Evolutionary conservation across 129 eudicot genomes (phyloP).

Genomic region (Helianthus tuberosus): DNA sequence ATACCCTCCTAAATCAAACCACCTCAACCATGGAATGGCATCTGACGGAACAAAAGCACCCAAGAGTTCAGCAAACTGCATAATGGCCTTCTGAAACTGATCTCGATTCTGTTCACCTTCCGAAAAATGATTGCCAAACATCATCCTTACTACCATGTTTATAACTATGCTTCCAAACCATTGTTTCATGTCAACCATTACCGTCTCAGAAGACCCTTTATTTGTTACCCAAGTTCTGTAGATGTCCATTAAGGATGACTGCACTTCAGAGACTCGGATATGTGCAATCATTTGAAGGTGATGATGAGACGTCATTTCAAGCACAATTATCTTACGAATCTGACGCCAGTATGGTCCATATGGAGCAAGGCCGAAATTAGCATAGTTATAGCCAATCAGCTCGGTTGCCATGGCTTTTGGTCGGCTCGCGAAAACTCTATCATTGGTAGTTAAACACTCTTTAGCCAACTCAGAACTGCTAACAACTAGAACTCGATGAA

Average conservation of each 20-base stretch:
- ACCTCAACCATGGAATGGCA: slow-evolving; percentile 20
- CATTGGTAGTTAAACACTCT: slow-evolving; percentile 37
- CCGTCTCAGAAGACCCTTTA: not conserved
- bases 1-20: slow-evolving; percentile 31
- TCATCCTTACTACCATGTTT: slow-evolving; percentile 18
- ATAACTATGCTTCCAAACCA: slow-evolving; percentile 7
- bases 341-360: slow-evolving; percentile 32
- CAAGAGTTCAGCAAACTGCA: not conserved
- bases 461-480: slow-evolving; percentile 15
- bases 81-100: slow-evolving; percentile 5
- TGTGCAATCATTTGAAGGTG: slow-evolving; percentile 7
- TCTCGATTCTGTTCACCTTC: not conserved
- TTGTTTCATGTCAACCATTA: slow-evolving; percentile 27
- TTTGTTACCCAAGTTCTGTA: slow-evolving; percentile 8
- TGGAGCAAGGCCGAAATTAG: slow-evolving; percentile 13
- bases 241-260: not conserved
- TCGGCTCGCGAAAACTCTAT: slow-evolving; percentile 24
- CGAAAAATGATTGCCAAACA: slow-evolving; percentile 15
- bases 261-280: slow-evolving; percentile 18
- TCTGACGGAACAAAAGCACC: slow-evolving; percentile 31
- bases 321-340: slow-evolving; percentile 17
- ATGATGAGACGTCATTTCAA: slow-evolving; percentile 9
- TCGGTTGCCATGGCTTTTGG: slow-evolving; percentile 25
- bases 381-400: slow-evolving; percentile 29
- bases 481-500: slow-evolving; percentile 14